Percentiles rank a stretch among this genome's conserved stretches.
Evolutionary conservation across 768 basidiomycete genomes (phyloP).

Genomic region (Leucosporidium creatinivorum): DNA sequence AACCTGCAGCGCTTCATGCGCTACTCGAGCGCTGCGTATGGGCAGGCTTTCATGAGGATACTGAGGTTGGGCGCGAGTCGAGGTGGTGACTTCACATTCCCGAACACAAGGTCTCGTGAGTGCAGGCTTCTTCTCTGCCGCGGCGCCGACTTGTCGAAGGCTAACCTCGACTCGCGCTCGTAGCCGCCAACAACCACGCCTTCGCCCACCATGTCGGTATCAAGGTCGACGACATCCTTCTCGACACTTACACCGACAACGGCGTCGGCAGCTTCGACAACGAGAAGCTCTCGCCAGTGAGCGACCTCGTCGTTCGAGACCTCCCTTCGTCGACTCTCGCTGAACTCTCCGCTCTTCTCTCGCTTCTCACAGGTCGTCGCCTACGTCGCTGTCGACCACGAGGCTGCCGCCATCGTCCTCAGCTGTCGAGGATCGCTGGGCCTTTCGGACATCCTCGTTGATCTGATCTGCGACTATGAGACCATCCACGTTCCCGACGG

Average conservation of each 20-base stretch:
- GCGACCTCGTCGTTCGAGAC: too few relatives aligned
- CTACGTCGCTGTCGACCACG: slow-evolving; percentile 43
- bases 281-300: slow-evolving; percentile 17
- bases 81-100: slow-evolving; percentile 40
- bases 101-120: slow-evolving; percentile 39
- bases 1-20: slow-evolving; percentile 42
- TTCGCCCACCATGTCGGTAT: slow-evolving; percentile 44
- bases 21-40: slow-evolving; percentile 34
- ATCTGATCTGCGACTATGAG: slow-evolving; percentile 43
- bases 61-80: slow-evolving; percentile 38
- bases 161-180: not conserved
- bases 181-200: slow-evolving; percentile 34
- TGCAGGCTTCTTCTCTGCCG: too few relatives aligned
- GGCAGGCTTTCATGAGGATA: slow-evolving; percentile 36
- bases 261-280: slow-evolving; percentile 24
- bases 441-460: slow-evolving; percentile 44
- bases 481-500: slow-evolving; percentile 37
- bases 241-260: slow-evolving; percentile 42
- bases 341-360: not conserved
- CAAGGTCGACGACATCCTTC: slow-evolving; percentile 41
- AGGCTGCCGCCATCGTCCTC: slow-evolving; percentile 40
- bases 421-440: slow-evolving; percentile 39
- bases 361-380: slow-evolving; percentile 29
- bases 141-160: not conserved
- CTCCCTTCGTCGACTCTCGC: not conserved